These are phyloP conservation scores for Paulownia fortunei DNA, from an alignment of 257 asterid species.

Conservation along the genomic window DNA sequence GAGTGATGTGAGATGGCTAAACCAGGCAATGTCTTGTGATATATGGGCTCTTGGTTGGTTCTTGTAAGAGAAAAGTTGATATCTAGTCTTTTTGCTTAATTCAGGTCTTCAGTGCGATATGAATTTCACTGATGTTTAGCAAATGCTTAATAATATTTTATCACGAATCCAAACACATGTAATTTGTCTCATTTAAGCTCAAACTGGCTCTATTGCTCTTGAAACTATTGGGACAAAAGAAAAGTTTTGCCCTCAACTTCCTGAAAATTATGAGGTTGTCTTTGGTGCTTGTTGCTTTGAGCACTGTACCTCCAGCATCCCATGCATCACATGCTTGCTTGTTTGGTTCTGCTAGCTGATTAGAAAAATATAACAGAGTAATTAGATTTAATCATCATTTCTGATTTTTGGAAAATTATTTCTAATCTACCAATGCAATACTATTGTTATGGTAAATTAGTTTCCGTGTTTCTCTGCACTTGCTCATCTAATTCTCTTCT, in stretches of 20 bases:
- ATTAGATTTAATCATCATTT: conserved; percentile 3
- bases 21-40: not conserved
- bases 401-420: not conserved
- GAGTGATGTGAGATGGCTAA: not conserved
- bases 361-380: no score
- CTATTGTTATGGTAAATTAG: not conserved
- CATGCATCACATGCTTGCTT: not conserved
- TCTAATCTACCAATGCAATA: not conserved
- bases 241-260: not conserved
- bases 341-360: no score
- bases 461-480: not conserved
- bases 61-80: no score
- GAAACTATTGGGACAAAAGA: no score
- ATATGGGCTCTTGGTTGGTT: not conserved
- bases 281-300: not conserved
- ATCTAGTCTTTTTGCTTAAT: no score
- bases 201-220: no score
- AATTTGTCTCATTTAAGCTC: no score
- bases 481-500: conserved; percentile 9
- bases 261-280: not conserved
- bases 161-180: not conserved
- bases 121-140: no score
- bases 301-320: not conserved
- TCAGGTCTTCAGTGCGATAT: no score
- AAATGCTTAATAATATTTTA: not conserved